phyloP scores from a whole-genome alignment of 345 rosid genomes.

The Salix purpurea region DNA sequence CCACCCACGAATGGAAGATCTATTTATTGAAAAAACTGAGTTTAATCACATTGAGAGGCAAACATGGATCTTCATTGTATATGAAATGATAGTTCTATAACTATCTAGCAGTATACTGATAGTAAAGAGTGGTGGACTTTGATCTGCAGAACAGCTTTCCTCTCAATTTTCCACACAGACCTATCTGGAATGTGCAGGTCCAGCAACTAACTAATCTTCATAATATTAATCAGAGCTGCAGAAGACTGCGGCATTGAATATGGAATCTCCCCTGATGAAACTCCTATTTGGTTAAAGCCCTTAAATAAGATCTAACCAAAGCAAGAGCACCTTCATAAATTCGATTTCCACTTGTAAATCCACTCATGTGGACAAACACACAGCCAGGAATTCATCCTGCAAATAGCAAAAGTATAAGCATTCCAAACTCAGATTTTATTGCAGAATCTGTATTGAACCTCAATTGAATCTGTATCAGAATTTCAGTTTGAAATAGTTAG shows the following conservation, averaged over 20 bases:
- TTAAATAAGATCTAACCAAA: slow-evolving; percentile 64
- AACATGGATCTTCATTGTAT: not conserved
- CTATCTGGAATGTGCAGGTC: not conserved
- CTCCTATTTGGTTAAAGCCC: not conserved
- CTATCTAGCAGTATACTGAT: not conserved
- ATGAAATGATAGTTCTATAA: not conserved
- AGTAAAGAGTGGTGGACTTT: not conserved
- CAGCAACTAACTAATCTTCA: not conserved
- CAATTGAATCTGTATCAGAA: not conserved
- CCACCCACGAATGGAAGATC: slow-evolving; percentile 2
- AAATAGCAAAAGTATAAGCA: not conserved
- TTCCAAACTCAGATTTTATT: not conserved
- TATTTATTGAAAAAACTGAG: not conserved
- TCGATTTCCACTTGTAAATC: slow-evolving; percentile 79
- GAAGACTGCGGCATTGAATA: not conserved
- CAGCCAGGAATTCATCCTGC: slow-evolving; percentile 85
- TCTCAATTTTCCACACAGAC: not conserved
- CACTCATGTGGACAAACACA: slow-evolving; percentile 90
- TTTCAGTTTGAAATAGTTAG: not conserved
- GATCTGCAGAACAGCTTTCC: not conserved
- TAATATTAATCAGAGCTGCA: not conserved
- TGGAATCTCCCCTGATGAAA: not conserved
- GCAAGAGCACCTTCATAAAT: slow-evolving; percentile 65
- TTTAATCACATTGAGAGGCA: not conserved
- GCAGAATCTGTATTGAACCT: too few species aligned